Base-by-base conservation (phyloP, 1,139 yeast species). In the Hemisphaericaspora lyxosophila region DNA sequence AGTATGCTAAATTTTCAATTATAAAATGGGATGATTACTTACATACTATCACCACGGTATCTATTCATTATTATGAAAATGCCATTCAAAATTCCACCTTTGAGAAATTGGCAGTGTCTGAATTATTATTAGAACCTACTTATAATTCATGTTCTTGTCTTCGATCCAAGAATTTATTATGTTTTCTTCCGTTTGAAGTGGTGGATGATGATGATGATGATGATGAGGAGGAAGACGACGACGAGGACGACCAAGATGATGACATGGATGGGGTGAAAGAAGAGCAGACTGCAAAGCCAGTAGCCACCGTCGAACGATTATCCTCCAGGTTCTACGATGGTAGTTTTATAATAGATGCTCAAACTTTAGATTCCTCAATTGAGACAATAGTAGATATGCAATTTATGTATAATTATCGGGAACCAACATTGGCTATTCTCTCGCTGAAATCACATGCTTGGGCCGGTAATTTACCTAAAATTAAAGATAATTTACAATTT, bases 1-100 rank as follows among this genome's bases (percentile, higher is more conserved):
- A 81, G 45, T 68, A 67, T 40, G 96, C 97, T 17, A 90, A 90
- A 57, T 57, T 88, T 38, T 85, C 95, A 1, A 63, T 90, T 28
- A 64, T 92, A 19, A 72, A 73, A 43, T 92, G 96, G 89, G 84
- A 88, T 54, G 63, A 64, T 8, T 61, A 55, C 7, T 57, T 55
- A 12, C 70, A 78, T 44, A 52, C 74, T 0, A 70, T 92, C 11
- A 67, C 75, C 14, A 88, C 97, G 0, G 74, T 80, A 3, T 86
- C 96, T 36, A 68, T 92, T 40, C 99, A 92, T 60, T 88, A 78
- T 57, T 92, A 90, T 59, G 97, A 90, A 54, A 77, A 79, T 39
- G 77, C 81, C 31, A 71, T 85, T 39, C 75, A 65, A 49, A 73
- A 67, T 39, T 57, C 69, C 40, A 78, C 79, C 29, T 70, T 68